Evolutionary conservation across 2,329 filamentous ascomycete species (phyloP).

Genomic region (Epichloe amarillans): DNA sequence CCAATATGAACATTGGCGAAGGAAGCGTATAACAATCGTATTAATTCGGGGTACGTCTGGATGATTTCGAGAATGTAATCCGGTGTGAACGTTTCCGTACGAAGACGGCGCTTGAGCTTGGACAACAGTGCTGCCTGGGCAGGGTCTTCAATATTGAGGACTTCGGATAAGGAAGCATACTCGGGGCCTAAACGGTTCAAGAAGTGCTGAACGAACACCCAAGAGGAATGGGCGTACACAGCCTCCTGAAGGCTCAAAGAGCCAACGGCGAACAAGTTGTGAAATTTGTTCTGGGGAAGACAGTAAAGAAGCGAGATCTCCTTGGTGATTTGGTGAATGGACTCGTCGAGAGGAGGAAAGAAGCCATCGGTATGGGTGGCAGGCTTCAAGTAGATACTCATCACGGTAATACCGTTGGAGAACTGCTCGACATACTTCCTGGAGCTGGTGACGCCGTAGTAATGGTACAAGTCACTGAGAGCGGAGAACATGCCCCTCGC

Average conservation of each 20-base stretch:
- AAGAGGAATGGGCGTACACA: constrained; percentile 92
- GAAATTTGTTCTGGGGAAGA: constrained; percentile 93
- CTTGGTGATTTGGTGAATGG: constrained; percentile 98
- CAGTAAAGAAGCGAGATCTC: constrained; percentile 96
- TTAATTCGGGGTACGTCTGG: constrained; percentile 72
- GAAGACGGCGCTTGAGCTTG: constrained; percentile 88
- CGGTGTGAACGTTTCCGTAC: constrained; percentile 93
- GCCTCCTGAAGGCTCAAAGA: constrained; percentile 88
- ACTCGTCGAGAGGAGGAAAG: constrained; percentile 74
- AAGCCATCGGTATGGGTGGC: constrained; percentile 43
- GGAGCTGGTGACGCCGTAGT: constrained; percentile 92
- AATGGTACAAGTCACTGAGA: constrained; percentile 91
- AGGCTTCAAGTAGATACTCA: constrained; percentile 85
- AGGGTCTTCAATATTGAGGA: constrained; percentile 70
- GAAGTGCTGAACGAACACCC: constrained; percentile 97
- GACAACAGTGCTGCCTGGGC: constrained; percentile 75
- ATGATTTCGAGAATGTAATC: constrained; percentile 99
- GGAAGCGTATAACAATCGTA: constrained; percentile 77
- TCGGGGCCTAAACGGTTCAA: constrained; percentile 87
- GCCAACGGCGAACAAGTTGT: constrained; percentile 73
- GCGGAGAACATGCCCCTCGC: constrained; percentile 91
- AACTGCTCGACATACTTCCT: constrained; percentile 98
- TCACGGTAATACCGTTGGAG: constrained; percentile 93
- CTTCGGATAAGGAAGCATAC: constrained; percentile 73
- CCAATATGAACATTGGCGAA: constrained; percentile 78